Evolutionary conservation across 805 yeast genomes (phyloP).

Genomic region (Metschnikowia lachancei): DNA sequence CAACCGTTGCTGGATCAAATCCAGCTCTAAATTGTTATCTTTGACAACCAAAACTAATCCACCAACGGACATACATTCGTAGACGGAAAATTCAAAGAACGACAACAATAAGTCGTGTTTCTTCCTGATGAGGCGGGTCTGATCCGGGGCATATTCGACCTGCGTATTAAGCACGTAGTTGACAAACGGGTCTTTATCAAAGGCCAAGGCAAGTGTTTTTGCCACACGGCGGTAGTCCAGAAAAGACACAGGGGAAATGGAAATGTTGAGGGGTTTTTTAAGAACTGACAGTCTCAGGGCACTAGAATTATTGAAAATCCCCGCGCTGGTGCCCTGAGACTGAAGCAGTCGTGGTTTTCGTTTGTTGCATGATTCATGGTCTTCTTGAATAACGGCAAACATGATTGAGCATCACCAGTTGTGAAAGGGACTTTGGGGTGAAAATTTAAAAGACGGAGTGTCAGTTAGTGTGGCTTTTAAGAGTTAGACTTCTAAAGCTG

Average conservation of each 20-base stretch:
- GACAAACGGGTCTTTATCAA: slow-evolving; percentile 54
- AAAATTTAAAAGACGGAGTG: not conserved
- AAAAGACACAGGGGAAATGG: slow-evolving; percentile 20
- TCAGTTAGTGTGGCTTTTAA: slow-evolving; percentile 2
- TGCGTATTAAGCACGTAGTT: slow-evolving; percentile 45
- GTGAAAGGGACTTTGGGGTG: not conserved
- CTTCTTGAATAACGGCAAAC: slow-evolving; percentile 30
- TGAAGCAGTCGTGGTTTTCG: slow-evolving; percentile 39
- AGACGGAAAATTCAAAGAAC: slow-evolving; percentile 51
- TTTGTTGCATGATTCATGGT: slow-evolving; percentile 30
- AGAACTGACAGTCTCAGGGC: slow-evolving; percentile 26
- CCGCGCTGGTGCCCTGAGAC: slow-evolving; percentile 34
- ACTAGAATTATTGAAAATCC: slow-evolving; percentile 19
- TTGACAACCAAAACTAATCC: slow-evolving; percentile 52
- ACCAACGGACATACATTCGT: slow-evolving; percentile 50
- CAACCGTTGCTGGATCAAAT: slow-evolving; percentile 25
- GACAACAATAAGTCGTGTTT: slow-evolving; percentile 45
- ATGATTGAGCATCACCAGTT: slow-evolving; percentile 17
- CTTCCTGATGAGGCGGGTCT: slow-evolving; percentile 27
- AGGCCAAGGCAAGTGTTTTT: slow-evolving; percentile 50
- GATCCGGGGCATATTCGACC: slow-evolving; percentile 13
- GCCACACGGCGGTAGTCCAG: slow-evolving; percentile 55
- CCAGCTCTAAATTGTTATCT: slow-evolving; percentile 42
- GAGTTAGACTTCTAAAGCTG: slow-evolving; percentile 3
- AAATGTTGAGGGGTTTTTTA: slow-evolving; percentile 16